These are phyloP conservation scores for Fragilariopsis cylindrus DNA, from an alignment of 108 stramenopile species.

Conservation along the genomic window DNA sequence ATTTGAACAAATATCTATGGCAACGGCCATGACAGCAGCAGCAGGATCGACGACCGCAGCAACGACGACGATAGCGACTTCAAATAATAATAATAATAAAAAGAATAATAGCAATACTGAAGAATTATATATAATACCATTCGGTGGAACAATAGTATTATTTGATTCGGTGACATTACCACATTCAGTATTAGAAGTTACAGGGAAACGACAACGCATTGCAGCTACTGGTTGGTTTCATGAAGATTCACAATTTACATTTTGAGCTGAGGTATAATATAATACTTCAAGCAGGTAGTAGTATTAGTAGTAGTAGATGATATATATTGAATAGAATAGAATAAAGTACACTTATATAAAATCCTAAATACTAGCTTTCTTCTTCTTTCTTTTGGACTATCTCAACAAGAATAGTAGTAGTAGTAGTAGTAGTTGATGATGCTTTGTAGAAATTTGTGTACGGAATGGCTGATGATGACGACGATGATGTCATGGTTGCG, in stretches of 20 bases:
- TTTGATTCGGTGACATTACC: slow-evolving; percentile 61
- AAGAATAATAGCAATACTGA: background rate
- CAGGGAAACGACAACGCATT: slow-evolving; percentile 38
- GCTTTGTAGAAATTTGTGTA: no score
- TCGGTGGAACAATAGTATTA: slow-evolving; percentile 46
- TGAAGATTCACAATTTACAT: slow-evolving; percentile 44
- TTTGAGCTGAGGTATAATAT: background rate
- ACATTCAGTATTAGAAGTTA: slow-evolving; percentile 45
- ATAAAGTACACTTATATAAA: no score
- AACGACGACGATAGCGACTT: background rate
- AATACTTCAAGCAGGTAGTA: no score
- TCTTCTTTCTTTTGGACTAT: no score
- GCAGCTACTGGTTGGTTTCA: slow-evolving; percentile 64
- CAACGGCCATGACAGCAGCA: background rate
- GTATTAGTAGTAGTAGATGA: no score
- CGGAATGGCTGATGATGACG: no score
- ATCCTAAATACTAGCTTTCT: no score
- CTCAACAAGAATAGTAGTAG: no score
- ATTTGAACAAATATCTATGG: slow-evolving; percentile 48
- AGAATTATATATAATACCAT: slow-evolving; percentile 35
- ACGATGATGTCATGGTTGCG: no score
- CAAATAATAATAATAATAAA: background rate
- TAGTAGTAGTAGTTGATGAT: no score
- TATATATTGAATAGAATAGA: no score
- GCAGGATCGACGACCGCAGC: background rate